Base-by-base conservation (phyloP, 2,329 filamentous ascomycete species). In the Paracoccidioides lutzii region DNA sequence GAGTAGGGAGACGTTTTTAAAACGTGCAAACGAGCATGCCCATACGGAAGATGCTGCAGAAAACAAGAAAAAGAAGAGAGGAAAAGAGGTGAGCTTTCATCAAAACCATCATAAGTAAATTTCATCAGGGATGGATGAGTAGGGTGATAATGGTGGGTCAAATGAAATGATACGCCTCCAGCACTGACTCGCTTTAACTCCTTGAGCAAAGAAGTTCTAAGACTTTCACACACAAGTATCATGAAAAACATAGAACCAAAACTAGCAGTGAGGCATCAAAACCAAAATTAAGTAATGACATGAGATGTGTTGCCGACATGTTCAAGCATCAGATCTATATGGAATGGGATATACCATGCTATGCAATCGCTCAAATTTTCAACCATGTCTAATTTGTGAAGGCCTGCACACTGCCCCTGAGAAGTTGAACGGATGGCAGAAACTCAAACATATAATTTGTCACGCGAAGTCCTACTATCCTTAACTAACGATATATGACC, bases 401-500 rank as follows among this genome's bases (percentile, higher is more conserved):
- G 8, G 2, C 22, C 22, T 37, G 32, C n/a, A 6, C 10, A 10
- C n/a, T 7, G 5, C 3, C 8, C 32, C 30, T n/a, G 15, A 37
- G 32, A 14, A 46, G 12, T 2, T 15, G 30, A 9, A 22, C 1
- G 7, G 32, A 35, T n/a, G 4, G 12, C 45, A 4, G 15, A 49
- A 49, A 8, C 32, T 49, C 45, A 22, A 12, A 49, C 35, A 44
- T 53, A 53, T 37, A 53, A 37, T 30, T 53, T 53, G 5, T 53
- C 40, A 12, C 8, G 28, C 10, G 4, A 28, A 12, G 40, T 40
- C 30, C n/a, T n/a, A 33, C 51, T 15, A 44, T 45, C 22, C 40
- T 35, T 44, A n/a, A 53, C 40, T n/a, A 53, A 35, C 40, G 51
- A 44, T 53, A 53, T 33, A 53, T 53, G 51, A 35, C 40, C 51